Evolutionary conservation across 208 protist genomes (phyloP), one percentile per base, ranked within the genome.

Genomic region (Leishmania lainsoni): DNA sequence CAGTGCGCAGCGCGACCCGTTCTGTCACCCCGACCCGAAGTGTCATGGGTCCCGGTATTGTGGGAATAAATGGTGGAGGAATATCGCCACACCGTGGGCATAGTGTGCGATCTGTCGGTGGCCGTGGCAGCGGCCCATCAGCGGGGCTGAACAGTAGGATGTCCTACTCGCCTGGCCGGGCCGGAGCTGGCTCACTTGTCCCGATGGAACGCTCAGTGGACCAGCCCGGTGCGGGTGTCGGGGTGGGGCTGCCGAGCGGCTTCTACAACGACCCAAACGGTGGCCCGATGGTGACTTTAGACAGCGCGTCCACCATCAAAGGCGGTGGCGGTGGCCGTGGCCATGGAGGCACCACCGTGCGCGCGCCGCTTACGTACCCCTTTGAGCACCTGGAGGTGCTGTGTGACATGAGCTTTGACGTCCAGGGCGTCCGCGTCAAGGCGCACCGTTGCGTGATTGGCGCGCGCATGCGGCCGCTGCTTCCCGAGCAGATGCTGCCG

Each of bases 401-500:
- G 48, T 92, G 89, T 70, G 94, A 97, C 85, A 97, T 97, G 93
- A 93, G 75, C 49, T 97, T 97, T 85, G 93, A 96, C 42, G 89
- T 96, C n/a, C 90, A 94, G 58, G 94, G 94, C 20, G 90, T 91
- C 16, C 87, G 90, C 10, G 83, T 96, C 26, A 93, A 93, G 82
- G 93, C 94, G 17, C 94, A 98, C 84, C 92, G 93, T n/a, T 98
- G 94, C 73, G 89, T 98, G n/a, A 88, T 98, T 76, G 93, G 86
- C 17, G 91, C 92, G 9, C 93, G 94, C 39, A 96, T 95, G 92
- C 85, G 86, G 54, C 87, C 93, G 39, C 75, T 98, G 63, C 83
- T 98, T 56, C 93, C 93, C 39, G 89, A 94, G 59, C 72, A 86
- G 78, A 93, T 95, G 91, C 76, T 96, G 42, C 92, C 94, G 48